Conservation (phyloP, 805 yeast species). For the Metschnikowia dekortorum region DNA sequence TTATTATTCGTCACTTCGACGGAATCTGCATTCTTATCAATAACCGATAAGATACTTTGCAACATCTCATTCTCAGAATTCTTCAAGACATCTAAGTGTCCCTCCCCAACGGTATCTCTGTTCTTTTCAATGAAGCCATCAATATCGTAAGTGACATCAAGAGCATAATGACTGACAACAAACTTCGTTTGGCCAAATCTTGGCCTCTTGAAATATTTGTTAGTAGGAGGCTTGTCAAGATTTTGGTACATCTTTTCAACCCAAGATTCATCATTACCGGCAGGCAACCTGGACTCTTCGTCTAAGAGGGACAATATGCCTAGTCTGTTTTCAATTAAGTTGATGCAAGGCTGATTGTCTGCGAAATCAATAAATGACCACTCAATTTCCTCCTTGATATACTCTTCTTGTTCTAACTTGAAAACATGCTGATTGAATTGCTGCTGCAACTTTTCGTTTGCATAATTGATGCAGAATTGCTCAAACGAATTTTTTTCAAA, state of each 20-base stretch:
- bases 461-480: slow-evolving; percentile 95
- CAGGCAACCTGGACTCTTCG: slow-evolving; percentile 92
- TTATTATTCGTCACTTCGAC: slow-evolving; percentile 36
- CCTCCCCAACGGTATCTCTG: slow-evolving; percentile 96
- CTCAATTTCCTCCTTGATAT: slow-evolving; percentile 84
- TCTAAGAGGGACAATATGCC: slow-evolving; percentile 87
- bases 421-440: slow-evolving; percentile 97
- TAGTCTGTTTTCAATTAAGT: slow-evolving; percentile 79
- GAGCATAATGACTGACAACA: slow-evolving; percentile 88
- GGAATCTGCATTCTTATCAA: slow-evolving; percentile 55
- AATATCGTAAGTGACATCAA: slow-evolving; percentile 85
- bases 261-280: slow-evolving; percentile 92
- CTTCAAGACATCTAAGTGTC: slow-evolving; percentile 80
- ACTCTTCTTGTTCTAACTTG: slow-evolving; percentile 95
- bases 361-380: slow-evolving; percentile 96
- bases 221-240: slow-evolving; percentile 71
- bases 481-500: slow-evolving; percentile 92
- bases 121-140: slow-evolving; percentile 97
- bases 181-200: slow-evolving; percentile 90
- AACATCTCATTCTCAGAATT: slow-evolving; percentile 65
- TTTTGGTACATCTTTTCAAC: slow-evolving; percentile 83
- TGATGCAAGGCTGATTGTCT: slow-evolving; percentile 95
- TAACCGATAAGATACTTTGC: slow-evolving; percentile 56
- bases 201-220: slow-evolving; percentile 82
- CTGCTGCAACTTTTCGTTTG: slow-evolving; percentile 94